A percentile compares a stretch with the other conserved stretches of the same genome.
Conservation (phyloP, 768 basidiomycete species). For the Boletales sp. region DNA sequence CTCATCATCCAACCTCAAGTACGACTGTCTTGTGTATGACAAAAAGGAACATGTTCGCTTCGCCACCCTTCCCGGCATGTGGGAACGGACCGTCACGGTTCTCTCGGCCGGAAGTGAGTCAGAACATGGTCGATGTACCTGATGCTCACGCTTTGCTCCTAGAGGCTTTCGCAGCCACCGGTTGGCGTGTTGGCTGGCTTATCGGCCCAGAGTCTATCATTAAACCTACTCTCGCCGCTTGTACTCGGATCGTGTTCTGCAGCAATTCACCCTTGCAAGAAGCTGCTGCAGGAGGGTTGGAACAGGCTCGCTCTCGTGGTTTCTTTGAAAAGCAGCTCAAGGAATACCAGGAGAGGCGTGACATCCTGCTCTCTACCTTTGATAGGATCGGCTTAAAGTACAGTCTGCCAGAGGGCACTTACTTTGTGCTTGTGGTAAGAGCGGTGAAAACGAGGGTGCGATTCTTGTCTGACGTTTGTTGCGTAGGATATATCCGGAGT, state of each 20-base stretch:
- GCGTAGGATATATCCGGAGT: conserved; percentile 71
- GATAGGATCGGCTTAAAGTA: conserved; percentile 82
- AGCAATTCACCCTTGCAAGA: conserved; percentile 94
- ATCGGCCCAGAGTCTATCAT: conserved; percentile 85
- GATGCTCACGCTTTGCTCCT: background rate
- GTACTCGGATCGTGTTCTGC: conserved; percentile 93
- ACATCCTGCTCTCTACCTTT: conserved; percentile 73
- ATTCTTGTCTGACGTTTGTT: conserved; percentile 6
- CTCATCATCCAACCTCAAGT: conserved; percentile 43
- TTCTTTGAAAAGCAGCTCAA: conserved; percentile 76
- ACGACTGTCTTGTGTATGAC: conserved; percentile 91
- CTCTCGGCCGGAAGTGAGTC: conserved; percentile 89
- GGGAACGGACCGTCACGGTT: conserved; percentile 96
- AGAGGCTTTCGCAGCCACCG: conserved; percentile 97
- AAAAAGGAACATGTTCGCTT: conserved; percentile 87
- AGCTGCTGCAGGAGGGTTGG: conserved; percentile 86
- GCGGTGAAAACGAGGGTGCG: background rate
- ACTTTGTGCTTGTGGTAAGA: conserved; percentile 82
- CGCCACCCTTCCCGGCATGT: conserved; percentile 95
- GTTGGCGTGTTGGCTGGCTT: conserved; percentile 97
- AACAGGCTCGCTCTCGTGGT: conserved; percentile 62
- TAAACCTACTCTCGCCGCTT: conserved; percentile 81
- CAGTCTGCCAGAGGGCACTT: conserved; percentile 84
- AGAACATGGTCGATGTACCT: background rate
- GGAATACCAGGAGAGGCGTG: conserved; percentile 80